phyloP scores from a whole-genome alignment of 768 basidiomycete genomes.

The Clitopilus hobsonii region DNA sequence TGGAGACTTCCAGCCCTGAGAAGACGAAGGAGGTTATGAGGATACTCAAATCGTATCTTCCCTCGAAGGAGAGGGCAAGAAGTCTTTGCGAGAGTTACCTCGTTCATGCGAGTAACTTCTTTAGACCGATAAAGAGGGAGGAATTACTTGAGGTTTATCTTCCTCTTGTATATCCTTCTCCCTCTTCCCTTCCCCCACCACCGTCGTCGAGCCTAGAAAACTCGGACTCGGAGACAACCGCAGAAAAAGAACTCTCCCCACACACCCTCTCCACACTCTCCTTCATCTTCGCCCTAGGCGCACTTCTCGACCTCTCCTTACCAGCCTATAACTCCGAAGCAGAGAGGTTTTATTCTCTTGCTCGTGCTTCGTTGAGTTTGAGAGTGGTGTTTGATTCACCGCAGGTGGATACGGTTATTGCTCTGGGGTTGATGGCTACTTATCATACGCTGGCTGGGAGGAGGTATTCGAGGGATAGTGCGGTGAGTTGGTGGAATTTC shows the following conservation, averaged over 20 bases:
- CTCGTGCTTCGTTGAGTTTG: conserved; percentile 49
- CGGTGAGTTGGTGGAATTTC: conserved; percentile 20
- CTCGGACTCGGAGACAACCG: neutral
- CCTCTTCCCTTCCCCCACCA: conserved; percentile 9
- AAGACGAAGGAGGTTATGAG: conserved; percentile 24
- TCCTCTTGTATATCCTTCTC: conserved; percentile 31
- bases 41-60: conserved; percentile 36
- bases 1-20: no score
- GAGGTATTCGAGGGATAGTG: conserved; percentile 42
- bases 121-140: conserved; percentile 44
- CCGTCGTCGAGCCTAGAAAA: neutral
- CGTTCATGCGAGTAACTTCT: conserved; percentile 43
- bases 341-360: conserved; percentile 55
- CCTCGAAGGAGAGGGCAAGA: conserved; percentile 36
- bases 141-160: conserved; percentile 38
- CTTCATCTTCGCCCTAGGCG: conserved; percentile 59
- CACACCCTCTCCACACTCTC: conserved; percentile 53
- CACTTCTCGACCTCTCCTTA: conserved; percentile 49
- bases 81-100: conserved; percentile 38
- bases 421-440: conserved; percentile 51
- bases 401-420: conserved; percentile 50
- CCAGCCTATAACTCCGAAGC: conserved; percentile 54
- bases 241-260: conserved; percentile 17
- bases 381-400: conserved; percentile 50
- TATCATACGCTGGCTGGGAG: conserved; percentile 55